Base-by-base conservation (phyloP, 176 grass and related monocot species). In the Oryza officinalis region DNA sequence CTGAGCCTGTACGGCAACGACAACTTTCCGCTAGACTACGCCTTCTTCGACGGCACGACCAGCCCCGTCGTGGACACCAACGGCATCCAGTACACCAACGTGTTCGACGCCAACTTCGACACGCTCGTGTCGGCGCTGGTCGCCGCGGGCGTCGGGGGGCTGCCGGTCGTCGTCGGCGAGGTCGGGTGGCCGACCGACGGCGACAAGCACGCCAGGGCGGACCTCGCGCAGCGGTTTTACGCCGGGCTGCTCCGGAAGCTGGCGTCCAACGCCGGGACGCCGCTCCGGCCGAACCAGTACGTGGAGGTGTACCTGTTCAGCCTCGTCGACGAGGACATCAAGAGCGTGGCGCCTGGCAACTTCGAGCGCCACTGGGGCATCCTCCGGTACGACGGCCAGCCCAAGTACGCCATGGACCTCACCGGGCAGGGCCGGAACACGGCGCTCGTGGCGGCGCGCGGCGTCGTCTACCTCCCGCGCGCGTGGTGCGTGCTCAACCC, bases 311-410 rank as follows among this genome's bases (percentile, higher is more conserved):
- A 94, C 72, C 67, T 97, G 23, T 97, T 97, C 71, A 83, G 95
- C 78, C 85, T 97, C 27, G 50, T 97, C 74, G 92, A 97, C 49
- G 95, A 97, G 72, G 95, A 97, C 66, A 67, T 44, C 60, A 94
- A 97, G 80, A 94, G 81, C 75, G 44, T 93, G 1, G 77, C 65
- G 1, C 95, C 92, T 5, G 95, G 95, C 2, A 82, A 93, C 88
- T 97, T 97, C 70, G 90, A 97, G 81, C 77, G 90, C 5, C 95
- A 97, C 71, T 97, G 92, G 92, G 95, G 95, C 23, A 69, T 94
- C 60, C 25, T 82, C 70, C 77, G 88, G 3, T 97, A 94, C 63
- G 94, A 97, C n/a, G 94, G 92, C 0, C 89, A 88, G 76, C 92
- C 89, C 30, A 97, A 97, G 79, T 97, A 75, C 76, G 20, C 27